phyloP scores from a whole-genome alignment of 805 yeast species.

The Isabelozyma rhagii region DNA sequence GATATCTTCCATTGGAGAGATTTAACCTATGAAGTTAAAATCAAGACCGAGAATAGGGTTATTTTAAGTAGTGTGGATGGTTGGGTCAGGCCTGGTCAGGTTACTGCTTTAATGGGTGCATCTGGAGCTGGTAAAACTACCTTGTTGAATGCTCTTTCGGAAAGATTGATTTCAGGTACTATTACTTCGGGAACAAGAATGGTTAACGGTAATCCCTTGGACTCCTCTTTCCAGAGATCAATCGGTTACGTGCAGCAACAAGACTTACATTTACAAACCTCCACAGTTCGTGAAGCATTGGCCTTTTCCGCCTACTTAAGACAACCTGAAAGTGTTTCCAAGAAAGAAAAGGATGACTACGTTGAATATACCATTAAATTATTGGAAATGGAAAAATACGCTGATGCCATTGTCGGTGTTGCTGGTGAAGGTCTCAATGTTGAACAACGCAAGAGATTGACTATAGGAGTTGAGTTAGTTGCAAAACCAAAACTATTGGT shows the following conservation, averaged over 20 bases:
- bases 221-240: constrained; percentile 27
- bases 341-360: constrained; percentile 18
- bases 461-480: constrained; percentile 30
- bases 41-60: constrained; percentile 57
- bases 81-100: constrained; percentile 80
- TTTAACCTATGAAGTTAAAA: constrained; percentile 66
- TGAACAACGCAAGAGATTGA: constrained; percentile 32
- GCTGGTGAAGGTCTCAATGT: constrained; percentile 34
- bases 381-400: constrained; percentile 22
- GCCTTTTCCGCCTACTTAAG: constrained; percentile 23
- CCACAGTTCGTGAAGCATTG: constrained; percentile 29
- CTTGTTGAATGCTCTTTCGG: constrained; percentile 36
- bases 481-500: constrained; percentile 25
- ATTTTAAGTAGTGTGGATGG: constrained; percentile 69
- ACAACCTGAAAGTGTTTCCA: constrained; percentile 19
- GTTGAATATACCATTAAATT: constrained; percentile 23
- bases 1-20: constrained; percentile 77
- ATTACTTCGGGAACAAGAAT: constrained; percentile 35
- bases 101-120: constrained; percentile 69
- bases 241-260: constrained; percentile 34
- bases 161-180: constrained; percentile 17
- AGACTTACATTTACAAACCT: constrained; percentile 28
- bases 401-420: constrained; percentile 31
- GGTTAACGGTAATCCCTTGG: constrained; percentile 23
- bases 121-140: constrained; percentile 49